Conservation (phyloP, 2,329 filamentous ascomycete genomes). For the Hypoxylon sp. region DNA sequence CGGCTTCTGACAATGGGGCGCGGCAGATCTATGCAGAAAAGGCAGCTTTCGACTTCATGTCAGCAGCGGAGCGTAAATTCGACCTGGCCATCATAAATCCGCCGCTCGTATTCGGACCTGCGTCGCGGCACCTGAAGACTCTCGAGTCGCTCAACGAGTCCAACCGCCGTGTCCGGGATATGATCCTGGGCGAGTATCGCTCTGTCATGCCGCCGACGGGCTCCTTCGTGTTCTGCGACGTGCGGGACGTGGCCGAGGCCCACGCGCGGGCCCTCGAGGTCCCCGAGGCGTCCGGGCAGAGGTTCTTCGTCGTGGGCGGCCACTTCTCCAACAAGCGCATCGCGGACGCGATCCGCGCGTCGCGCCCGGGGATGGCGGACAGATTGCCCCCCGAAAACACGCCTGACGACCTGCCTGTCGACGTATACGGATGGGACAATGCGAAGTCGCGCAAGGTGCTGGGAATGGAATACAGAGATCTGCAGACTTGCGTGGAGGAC, state of each 20-base stretch:
- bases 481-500: neutral
- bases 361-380: neutral
- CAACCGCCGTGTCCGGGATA: neutral
- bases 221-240: neutral
- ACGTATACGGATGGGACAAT: neutral
- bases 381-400: neutral
- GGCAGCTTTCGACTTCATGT: conserved; percentile 3
- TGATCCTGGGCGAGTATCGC: neutral
- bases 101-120: neutral
- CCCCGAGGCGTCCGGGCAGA: conserved; percentile 10
- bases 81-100: conserved; percentile 1
- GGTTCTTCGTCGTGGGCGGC: conserved; percentile 8
- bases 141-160: conserved; percentile 2
- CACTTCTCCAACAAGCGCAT: conserved; percentile 5
- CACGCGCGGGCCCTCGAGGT: conserved; percentile 34
- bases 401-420: neutral
- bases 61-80: neutral
- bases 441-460: neutral
- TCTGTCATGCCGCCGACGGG: neutral
- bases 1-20: neutral
- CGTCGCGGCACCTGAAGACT: neutral
- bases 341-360: neutral
- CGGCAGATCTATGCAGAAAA: conserved; percentile 5
- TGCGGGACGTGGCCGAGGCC: conserved; percentile 12
- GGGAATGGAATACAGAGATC: conserved; percentile 1